Conservation (phyloP, 148 eudicot genomes). For the Bassia scoparia region DNA sequence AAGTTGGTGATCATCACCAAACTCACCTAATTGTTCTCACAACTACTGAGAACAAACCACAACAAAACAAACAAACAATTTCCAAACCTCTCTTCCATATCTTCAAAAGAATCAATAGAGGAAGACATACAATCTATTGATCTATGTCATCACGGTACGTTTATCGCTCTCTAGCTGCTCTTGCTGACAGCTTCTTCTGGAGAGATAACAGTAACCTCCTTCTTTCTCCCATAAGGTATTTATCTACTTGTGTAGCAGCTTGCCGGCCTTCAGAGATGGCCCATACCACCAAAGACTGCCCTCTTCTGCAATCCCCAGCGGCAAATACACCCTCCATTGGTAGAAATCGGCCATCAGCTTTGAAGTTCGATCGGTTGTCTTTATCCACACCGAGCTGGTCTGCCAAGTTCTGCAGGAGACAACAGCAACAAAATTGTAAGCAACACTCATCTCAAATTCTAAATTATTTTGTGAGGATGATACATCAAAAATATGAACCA, state of each 20-base stretch:
- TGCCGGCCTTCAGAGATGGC: slow-evolving; percentile 92
- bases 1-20: slow-evolving; percentile 20
- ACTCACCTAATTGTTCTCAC: slow-evolving; percentile 2
- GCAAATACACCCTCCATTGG: slow-evolving; percentile 90
- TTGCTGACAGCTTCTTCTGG: slow-evolving; percentile 27
- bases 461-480: too few species aligned
- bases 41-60: slow-evolving; percentile 8
- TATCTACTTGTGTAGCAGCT: slow-evolving; percentile 89
- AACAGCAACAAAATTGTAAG: slow-evolving; percentile 16
- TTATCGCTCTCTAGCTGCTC: slow-evolving; percentile 37
- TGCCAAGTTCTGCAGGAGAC: slow-evolving; percentile 44
- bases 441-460: neutral
- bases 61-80: neutral
- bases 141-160: slow-evolving; percentile 30
- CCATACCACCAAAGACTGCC: slow-evolving; percentile 98
- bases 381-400: slow-evolving; percentile 79
- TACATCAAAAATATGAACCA: too few species aligned
- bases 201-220: slow-evolving; percentile 19
- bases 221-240: slow-evolving; percentile 52
- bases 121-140: neutral
- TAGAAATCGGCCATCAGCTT: slow-evolving; percentile 75
- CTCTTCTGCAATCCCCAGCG: slow-evolving; percentile 94
- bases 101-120: neutral
- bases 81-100: neutral
- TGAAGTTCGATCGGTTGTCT: slow-evolving; percentile 88